Conservation (phyloP, 805 yeast genomes). For the Schwanniomyces polymorphus region DNA sequence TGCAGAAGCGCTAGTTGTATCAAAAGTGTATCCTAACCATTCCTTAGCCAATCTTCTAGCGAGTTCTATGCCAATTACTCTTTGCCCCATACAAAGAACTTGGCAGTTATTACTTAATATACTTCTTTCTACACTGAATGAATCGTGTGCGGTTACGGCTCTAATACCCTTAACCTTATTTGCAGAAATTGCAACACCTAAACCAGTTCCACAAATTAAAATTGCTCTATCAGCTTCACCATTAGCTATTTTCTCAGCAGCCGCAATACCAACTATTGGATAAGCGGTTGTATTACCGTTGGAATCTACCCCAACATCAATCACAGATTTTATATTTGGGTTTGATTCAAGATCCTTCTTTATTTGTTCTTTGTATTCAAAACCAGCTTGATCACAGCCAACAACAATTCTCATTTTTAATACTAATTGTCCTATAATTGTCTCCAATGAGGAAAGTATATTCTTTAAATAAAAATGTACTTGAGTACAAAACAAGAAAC, state of each 20-base stretch:
- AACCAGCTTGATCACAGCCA: slow-evolving; percentile 48
- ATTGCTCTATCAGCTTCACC: slow-evolving; percentile 48
- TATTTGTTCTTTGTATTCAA: slow-evolving; percentile 40
- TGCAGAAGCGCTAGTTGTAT: slow-evolving; percentile 39
- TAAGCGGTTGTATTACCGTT: slow-evolving; percentile 36
- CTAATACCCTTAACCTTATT: slow-evolving; percentile 48
- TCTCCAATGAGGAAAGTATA: too few species aligned
- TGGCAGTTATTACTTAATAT: slow-evolving; percentile 45
- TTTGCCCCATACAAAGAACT: slow-evolving; percentile 48
- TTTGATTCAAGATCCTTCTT: slow-evolving; percentile 30
- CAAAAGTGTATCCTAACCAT: slow-evolving; percentile 44
- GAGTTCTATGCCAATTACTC: slow-evolving; percentile 45
- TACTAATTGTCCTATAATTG: background rate
- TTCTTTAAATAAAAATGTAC: too few species aligned
- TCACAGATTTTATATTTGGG: slow-evolving; percentile 27
- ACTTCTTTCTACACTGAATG: slow-evolving; percentile 46
- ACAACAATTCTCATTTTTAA: slow-evolving; percentile 25
- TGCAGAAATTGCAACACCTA: slow-evolving; percentile 50
- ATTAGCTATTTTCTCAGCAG: slow-evolving; percentile 38
- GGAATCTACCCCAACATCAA: slow-evolving; percentile 40
- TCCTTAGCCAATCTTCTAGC: slow-evolving; percentile 44
- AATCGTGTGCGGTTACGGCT: slow-evolving; percentile 50
- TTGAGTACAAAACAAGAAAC: too few species aligned
- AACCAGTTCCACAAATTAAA: slow-evolving; percentile 49
- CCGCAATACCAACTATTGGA: slow-evolving; percentile 43